Conservation (phyloP, 2,329 filamentous ascomycete species). For the Ceratocystis eucalypticola region DNA sequence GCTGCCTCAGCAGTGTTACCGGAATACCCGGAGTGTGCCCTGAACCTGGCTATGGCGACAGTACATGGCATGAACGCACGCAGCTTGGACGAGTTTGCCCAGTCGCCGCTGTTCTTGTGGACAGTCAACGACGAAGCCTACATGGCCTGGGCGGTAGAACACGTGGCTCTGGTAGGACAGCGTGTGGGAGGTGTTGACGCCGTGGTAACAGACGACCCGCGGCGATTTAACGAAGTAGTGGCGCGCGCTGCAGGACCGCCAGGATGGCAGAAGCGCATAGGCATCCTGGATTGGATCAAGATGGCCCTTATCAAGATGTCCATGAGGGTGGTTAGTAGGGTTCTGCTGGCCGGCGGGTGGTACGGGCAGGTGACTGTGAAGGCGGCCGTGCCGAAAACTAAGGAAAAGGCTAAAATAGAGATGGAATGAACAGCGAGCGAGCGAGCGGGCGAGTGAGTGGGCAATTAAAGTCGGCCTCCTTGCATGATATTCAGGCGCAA, state of each 20-base stretch:
- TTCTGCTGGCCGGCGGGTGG: conserved; percentile 14
- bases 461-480: too few species aligned
- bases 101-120: conserved; percentile 61
- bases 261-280: conserved; percentile 6
- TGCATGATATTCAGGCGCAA: too few species aligned
- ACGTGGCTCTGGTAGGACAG: conserved; percentile 23
- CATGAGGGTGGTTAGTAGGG: conserved; percentile 6
- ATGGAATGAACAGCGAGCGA: background rate
- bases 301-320: conserved; percentile 9
- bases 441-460: background rate
- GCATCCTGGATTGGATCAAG: background rate
- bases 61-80: conserved; percentile 47
- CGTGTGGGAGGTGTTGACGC: conserved; percentile 45
- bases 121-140: conserved; percentile 66
- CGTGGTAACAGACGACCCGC: conserved; percentile 74
- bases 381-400: conserved; percentile 3
- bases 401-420: background rate
- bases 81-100: conserved; percentile 34
- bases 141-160: conserved; percentile 66
- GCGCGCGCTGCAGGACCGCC: conserved; percentile 4
- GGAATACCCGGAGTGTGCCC: conserved; percentile 61
- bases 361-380: conserved; percentile 17
- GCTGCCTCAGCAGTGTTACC: conserved; percentile 52
- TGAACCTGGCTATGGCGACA: conserved; percentile 49
- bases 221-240: conserved; percentile 46